Evolutionary conservation across 2,329 filamentous ascomycete genomes (phyloP).

Genomic region (Cladosporium cucumerinum): DNA sequence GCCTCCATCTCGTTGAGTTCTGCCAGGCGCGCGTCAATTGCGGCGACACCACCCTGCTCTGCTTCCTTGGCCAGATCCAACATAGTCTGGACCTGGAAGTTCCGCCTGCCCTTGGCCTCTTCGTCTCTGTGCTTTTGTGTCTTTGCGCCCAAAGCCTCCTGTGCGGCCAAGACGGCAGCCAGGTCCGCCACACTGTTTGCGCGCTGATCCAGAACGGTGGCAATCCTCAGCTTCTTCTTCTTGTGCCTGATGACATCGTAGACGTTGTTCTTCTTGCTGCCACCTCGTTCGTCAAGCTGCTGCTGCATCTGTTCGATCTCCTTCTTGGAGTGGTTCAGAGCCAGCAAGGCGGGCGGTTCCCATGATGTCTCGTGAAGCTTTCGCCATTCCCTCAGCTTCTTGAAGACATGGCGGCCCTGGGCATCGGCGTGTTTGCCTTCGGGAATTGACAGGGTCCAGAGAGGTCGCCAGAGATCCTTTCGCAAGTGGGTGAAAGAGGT

Average conservation of each 20-base stretch:
- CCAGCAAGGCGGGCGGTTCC: slow-evolving; percentile 37
- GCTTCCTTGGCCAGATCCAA: slow-evolving; percentile 20
- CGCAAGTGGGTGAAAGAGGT: slow-evolving; percentile 55
- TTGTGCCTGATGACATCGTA: slow-evolving; percentile 32
- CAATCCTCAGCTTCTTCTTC: slow-evolving; percentile 49
- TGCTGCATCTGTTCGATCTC: slow-evolving; percentile 42
- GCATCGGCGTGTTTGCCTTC: slow-evolving; percentile 34
- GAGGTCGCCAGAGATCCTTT: slow-evolving; percentile 61
- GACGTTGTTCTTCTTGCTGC: slow-evolving; percentile 31
- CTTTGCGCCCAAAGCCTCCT: slow-evolving; percentile 38
- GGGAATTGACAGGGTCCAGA: slow-evolving; percentile 57
- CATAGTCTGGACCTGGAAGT: slow-evolving; percentile 23
- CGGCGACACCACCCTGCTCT: slow-evolving; percentile 20
- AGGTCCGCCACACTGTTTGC: slow-evolving; percentile 61
- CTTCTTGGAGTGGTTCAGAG: slow-evolving; percentile 37
- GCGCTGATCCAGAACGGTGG: slow-evolving; percentile 62
- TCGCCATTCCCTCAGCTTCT: slow-evolving; percentile 59
- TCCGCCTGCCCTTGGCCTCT: slow-evolving; percentile 14
- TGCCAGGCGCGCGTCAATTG: slow-evolving; percentile 20
- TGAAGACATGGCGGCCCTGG: slow-evolving; percentile 54
- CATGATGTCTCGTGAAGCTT: slow-evolving; percentile 56
- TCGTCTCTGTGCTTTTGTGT: slow-evolving; percentile 25
- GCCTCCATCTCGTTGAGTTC: not conserved
- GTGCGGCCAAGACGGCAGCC: slow-evolving; percentile 53
- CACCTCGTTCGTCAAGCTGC: slow-evolving; percentile 33